Conservation (phyloP, 257 asterid species). For the Penstemon eatonii region DNA sequence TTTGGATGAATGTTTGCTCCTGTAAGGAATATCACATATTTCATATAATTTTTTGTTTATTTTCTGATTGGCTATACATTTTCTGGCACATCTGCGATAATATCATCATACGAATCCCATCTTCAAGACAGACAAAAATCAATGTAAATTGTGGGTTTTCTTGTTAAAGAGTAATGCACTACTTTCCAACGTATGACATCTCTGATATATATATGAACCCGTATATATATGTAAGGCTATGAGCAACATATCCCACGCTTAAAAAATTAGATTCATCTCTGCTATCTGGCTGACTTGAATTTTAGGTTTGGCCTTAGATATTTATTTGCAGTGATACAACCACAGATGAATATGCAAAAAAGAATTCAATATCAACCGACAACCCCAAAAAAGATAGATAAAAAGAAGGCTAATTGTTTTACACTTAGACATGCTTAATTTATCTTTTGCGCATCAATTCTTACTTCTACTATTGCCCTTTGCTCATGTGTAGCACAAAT, state of each 20-base stretch:
- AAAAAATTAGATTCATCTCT: conserved; percentile 6
- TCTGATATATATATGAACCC: neutral
- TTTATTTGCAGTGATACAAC: neutral
- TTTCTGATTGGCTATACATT: neutral
- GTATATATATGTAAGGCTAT: neutral
- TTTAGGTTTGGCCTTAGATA: conserved; percentile 2
- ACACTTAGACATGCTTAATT: conserved; percentile 12
- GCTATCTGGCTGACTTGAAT: conserved; percentile 9
- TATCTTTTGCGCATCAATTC: conserved; percentile 27
- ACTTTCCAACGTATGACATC: conserved; percentile 11
- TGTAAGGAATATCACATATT: conserved; percentile 17
- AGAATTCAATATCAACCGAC: neutral
- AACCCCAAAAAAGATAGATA: too few relatives aligned
- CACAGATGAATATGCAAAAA: conserved; percentile 17
- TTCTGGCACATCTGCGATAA: neutral
- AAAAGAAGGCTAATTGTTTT: neutral
- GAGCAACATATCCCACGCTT: conserved; percentile 1
- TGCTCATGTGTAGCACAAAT: conserved; percentile 73
- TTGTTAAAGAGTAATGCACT: neutral
- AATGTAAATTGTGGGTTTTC: neutral
- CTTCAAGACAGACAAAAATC: neutral
- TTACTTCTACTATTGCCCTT: conserved; percentile 27
- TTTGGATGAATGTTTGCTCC: conserved; percentile 7
- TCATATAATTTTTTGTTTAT: conserved; percentile 16
- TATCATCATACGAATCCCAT: conserved; percentile 6